Evolutionary conservation across 1,139 yeast species (phyloP).

Genomic region (Taphrina wiesneri): DNA sequence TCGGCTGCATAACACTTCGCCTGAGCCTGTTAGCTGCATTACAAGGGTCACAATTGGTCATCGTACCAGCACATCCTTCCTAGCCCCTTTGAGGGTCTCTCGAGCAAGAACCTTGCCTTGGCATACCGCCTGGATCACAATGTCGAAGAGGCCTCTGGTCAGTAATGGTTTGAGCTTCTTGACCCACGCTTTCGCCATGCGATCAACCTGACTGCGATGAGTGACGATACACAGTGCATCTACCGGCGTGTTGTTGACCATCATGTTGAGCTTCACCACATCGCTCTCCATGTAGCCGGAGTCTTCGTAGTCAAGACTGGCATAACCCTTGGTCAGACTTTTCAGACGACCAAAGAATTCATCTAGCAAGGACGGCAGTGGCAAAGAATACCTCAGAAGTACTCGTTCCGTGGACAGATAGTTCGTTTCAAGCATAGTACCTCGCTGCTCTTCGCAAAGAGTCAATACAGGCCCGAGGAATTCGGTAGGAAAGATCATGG

Average conservation of each 20-base stretch:
- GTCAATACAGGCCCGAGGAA: constrained; percentile 84
- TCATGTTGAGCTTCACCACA: constrained; percentile 79
- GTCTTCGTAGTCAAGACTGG: constrained; percentile 92
- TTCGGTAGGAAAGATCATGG: constrained; percentile 88
- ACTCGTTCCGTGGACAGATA: constrained; percentile 74
- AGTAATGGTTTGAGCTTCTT: constrained; percentile 75
- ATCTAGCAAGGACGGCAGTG: constrained; percentile 86
- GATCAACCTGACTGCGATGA: constrained; percentile 75
- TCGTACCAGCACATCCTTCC: constrained; percentile 72
- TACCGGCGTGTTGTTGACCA: constrained; percentile 85
- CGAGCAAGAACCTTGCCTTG: constrained; percentile 80
- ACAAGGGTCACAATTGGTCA: background rate
- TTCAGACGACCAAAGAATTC: constrained; percentile 92
- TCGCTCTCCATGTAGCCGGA: constrained; percentile 80
- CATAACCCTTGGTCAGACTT: constrained; percentile 88
- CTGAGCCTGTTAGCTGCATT: constrained; percentile 42
- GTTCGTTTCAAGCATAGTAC: constrained; percentile 75
- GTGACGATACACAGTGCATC: constrained; percentile 91
- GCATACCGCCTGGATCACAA: constrained; percentile 89
- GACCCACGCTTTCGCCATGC: constrained; percentile 79
- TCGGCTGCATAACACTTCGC: constrained; percentile 89
- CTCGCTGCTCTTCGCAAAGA: constrained; percentile 80
- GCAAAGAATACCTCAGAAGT: constrained; percentile 72
- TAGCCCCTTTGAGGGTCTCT: constrained; percentile 87
- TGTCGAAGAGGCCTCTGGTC: constrained; percentile 82